These are phyloP conservation scores for Penicillium sp. DNA, from an alignment of 2,329 filamentous ascomycete species.

Conservation along the genomic window DNA sequence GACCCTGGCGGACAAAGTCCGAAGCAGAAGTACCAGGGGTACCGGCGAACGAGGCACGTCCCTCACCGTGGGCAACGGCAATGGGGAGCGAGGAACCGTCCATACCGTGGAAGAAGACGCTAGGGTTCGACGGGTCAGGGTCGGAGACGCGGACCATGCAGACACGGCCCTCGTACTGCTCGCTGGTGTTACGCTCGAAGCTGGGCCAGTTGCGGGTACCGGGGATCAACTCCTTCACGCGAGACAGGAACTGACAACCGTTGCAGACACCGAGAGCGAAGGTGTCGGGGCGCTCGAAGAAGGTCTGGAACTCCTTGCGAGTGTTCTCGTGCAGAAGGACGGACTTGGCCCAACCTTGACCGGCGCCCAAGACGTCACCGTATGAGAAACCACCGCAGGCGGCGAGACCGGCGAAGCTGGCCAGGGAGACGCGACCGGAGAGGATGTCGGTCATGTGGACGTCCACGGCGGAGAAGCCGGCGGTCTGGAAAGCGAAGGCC, in stretches of 20 bases:
- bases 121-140: conserved; percentile 55
- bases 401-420: conserved; percentile 82
- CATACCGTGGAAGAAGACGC: conserved; percentile 93
- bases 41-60: conserved; percentile 71
- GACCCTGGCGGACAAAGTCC: conserved; percentile 62
- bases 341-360: conserved; percentile 92
- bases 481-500: conserved; percentile 91
- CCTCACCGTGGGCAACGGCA: conserved; percentile 87
- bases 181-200: conserved; percentile 79
- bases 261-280: conserved; percentile 96
- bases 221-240: conserved; percentile 80
- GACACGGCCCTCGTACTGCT: conserved; percentile 87
- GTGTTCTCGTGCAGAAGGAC: conserved; percentile 79
- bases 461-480: conserved; percentile 88
- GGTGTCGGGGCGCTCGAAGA: conserved; percentile 86
- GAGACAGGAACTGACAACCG: conserved; percentile 90
- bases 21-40: conserved; percentile 46
- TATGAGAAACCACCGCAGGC: conserved; percentile 98
- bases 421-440: conserved; percentile 73
- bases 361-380: conserved; percentile 88
- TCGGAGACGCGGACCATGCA: conserved; percentile 81
- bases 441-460: conserved; percentile 96
- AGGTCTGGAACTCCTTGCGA: conserved; percentile 74
- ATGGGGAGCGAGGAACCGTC: conserved; percentile 78
- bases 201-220: conserved; percentile 80